A percentile compares a stretch with the other conserved stretches of the same genome.
Evolutionary conservation across 2,329 filamentous ascomycete genomes (phyloP).

Genomic region (Epichloe coenophiala): DNA sequence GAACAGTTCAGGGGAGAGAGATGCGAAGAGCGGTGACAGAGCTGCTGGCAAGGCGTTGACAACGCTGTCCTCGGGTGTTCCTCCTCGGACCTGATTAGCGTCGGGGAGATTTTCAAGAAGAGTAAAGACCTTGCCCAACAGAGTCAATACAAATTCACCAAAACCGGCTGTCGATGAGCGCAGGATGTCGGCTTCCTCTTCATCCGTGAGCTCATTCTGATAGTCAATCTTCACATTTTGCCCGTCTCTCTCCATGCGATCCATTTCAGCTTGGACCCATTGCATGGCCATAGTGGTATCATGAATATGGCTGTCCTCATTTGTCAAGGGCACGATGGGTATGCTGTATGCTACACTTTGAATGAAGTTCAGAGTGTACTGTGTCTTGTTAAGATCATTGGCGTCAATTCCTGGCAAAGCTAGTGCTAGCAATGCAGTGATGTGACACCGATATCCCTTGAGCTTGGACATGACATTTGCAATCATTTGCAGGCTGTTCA

Average conservation of each 20-base stretch:
- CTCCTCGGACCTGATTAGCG: conserved; percentile 71
- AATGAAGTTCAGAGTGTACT: conserved; percentile 88
- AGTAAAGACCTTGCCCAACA: conserved; percentile 90
- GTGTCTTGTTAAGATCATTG: conserved; percentile 92
- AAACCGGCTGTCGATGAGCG: conserved; percentile 91
- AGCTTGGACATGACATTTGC: conserved; percentile 82
- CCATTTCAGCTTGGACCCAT: conserved; percentile 91
- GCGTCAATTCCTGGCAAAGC: conserved; percentile 92
- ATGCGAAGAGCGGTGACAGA: conserved; percentile 78
- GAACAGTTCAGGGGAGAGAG: conserved; percentile 83
- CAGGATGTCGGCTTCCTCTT: conserved; percentile 76
- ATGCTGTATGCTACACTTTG: conserved; percentile 95
- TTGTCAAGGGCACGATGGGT: conserved; percentile 63
- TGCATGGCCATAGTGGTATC: conserved; percentile 69
- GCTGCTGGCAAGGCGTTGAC: conserved; percentile 91
- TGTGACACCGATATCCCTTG: conserved; percentile 92
- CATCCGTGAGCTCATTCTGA: conserved; percentile 63
- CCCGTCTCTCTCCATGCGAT: conserved; percentile 80
- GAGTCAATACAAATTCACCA: conserved; percentile 79
- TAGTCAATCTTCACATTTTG: conserved; percentile 80
- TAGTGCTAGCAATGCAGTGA: conserved; percentile 85
- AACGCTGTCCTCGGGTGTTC: conserved; percentile 90
- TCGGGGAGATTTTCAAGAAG: conserved; percentile 91
- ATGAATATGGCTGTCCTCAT: conserved; percentile 49
- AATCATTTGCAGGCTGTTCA: conserved; percentile 83